These are phyloP conservation scores for Russula dissimulans DNA, from an alignment of 768 basidiomycete genomes.

Conservation along the genomic window DNA sequence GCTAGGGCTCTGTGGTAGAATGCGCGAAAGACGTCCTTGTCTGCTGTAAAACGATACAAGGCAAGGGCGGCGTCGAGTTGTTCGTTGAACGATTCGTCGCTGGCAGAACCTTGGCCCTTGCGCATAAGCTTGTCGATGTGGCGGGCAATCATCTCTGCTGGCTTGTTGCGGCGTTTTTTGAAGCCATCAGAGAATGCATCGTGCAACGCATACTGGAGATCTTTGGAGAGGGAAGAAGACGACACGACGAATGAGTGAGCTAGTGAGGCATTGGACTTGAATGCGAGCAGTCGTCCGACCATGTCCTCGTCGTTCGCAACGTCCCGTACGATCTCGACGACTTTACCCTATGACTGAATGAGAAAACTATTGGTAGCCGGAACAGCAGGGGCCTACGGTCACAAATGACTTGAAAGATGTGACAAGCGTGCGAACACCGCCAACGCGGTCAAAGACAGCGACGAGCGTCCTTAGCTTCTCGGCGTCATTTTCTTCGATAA, in stretches of 20 bases:
- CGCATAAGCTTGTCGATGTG: constrained; percentile 83
- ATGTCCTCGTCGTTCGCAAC: constrained; percentile 58
- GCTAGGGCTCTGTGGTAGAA: constrained; percentile 86
- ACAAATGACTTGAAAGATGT: constrained; percentile 54
- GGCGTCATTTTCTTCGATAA: constrained; percentile 41
- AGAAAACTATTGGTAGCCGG: not conserved
- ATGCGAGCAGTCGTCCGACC: constrained; percentile 61
- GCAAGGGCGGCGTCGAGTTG: constrained; percentile 57
- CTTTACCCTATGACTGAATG: constrained; percentile 35
- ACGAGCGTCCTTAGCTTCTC: constrained; percentile 46
- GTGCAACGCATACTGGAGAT: constrained; percentile 56
- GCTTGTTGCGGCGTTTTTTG: constrained; percentile 67
- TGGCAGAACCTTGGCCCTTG: constrained; percentile 64
- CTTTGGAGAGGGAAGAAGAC: constrained; percentile 27
- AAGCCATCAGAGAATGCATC: constrained; percentile 72
- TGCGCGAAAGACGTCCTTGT: constrained; percentile 89
- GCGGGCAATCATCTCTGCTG: constrained; percentile 90
- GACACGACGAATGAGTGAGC: constrained; percentile 45
- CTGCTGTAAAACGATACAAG: constrained; percentile 80
- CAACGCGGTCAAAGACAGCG: constrained; percentile 49
- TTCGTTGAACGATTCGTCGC: constrained; percentile 53
- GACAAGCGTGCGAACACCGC: constrained; percentile 43
- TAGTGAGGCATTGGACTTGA: constrained; percentile 51
- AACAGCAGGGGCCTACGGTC: constrained; percentile 34
- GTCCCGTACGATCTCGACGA: constrained; percentile 60